These are phyloP conservation scores for Biscogniauxia marginata DNA, from an alignment of 2,329 filamentous ascomycete genomes.

Conservation along the genomic window DNA sequence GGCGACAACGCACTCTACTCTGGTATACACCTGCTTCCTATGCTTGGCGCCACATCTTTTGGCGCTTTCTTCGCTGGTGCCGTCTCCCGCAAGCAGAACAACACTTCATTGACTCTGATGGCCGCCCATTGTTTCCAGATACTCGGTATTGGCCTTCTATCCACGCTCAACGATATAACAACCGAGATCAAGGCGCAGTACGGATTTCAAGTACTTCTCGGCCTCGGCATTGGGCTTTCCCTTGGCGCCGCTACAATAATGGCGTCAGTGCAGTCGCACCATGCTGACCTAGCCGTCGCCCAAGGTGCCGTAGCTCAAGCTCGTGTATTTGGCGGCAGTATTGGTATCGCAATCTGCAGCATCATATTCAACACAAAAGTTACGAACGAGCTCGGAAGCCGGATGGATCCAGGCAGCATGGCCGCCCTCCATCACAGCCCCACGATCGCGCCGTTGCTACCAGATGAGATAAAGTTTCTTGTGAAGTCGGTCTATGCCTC, in stretches of 20 bases:
- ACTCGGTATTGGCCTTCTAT: constrained; percentile 51
- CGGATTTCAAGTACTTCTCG: constrained; percentile 55
- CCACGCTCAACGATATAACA: constrained; percentile 37
- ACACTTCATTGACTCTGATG: constrained; percentile 51
- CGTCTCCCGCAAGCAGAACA: constrained; percentile 53
- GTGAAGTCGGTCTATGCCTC: constrained; percentile 43
- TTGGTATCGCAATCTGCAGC: constrained; percentile 59
- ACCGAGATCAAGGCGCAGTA: constrained; percentile 45
- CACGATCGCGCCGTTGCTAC: constrained; percentile 37
- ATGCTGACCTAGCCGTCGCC: constrained; percentile 53
- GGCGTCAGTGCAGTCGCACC: constrained; percentile 50
- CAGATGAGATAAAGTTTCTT: constrained; percentile 31
- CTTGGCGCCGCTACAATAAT: constrained; percentile 58
- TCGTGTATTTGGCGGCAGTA: constrained; percentile 57
- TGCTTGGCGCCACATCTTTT: constrained; percentile 55
- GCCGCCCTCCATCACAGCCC: constrained; percentile 45
- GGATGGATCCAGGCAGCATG: constrained; percentile 39
- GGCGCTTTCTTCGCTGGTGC: constrained; percentile 56
- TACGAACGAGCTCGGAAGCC: constrained; percentile 35
- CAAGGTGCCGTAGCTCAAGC: constrained; percentile 61
- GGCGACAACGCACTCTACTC: constrained; percentile 51
- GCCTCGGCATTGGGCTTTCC: constrained; percentile 57
- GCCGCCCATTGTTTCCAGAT: constrained; percentile 51
- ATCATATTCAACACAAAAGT: constrained; percentile 53
- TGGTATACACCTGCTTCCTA: constrained; percentile 56